Evolutionary conservation across 169 alveolate genomes (phyloP).

Genomic region (Cryptosporidium muris): DNA sequence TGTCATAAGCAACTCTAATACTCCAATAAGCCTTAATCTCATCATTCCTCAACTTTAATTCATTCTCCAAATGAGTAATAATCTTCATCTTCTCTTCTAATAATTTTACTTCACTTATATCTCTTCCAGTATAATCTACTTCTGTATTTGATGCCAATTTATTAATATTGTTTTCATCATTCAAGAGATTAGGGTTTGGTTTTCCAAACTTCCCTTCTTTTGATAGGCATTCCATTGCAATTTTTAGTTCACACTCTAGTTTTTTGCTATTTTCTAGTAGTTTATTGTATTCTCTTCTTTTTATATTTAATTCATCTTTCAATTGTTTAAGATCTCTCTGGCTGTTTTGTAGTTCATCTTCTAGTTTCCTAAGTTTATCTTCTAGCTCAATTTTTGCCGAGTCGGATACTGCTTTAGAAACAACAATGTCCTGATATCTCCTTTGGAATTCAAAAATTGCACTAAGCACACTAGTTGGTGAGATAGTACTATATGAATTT

Average conservation of each 20-base stretch:
- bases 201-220: slow-evolving; percentile 51
- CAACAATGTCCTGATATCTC: slow-evolving; percentile 59
- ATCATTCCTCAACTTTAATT: slow-evolving; percentile 45
- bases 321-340: slow-evolving; percentile 52
- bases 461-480: slow-evolving; percentile 65
- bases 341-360: slow-evolving; percentile 18
- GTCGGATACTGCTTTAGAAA: slow-evolving; percentile 63
- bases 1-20: slow-evolving; percentile 66
- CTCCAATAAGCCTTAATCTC: slow-evolving; percentile 69
- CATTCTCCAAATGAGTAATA: slow-evolving; percentile 59
- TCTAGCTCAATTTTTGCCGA: slow-evolving; percentile 44
- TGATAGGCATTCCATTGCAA: slow-evolving; percentile 32
- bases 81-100: slow-evolving; percentile 58
- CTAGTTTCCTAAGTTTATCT: slow-evolving; percentile 25
- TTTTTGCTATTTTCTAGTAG: slow-evolving; percentile 13
- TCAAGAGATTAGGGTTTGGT: slow-evolving; percentile 1
- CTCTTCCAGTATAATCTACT: background rate
- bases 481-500: background rate
- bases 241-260: slow-evolving; percentile 40
- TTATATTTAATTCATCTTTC: slow-evolving; percentile 45
- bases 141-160: background rate
- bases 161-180: background rate
- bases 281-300: slow-evolving; percentile 8
- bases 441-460: slow-evolving; percentile 70
- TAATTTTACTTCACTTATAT: background rate